A percentile compares a stretch with the other conserved stretches of the same genome.
These are phyloP conservation scores for Apiotrichum akiyoshidainum DNA, from an alignment of 1,284 basidiomycete species.

Conservation along the genomic window DNA sequence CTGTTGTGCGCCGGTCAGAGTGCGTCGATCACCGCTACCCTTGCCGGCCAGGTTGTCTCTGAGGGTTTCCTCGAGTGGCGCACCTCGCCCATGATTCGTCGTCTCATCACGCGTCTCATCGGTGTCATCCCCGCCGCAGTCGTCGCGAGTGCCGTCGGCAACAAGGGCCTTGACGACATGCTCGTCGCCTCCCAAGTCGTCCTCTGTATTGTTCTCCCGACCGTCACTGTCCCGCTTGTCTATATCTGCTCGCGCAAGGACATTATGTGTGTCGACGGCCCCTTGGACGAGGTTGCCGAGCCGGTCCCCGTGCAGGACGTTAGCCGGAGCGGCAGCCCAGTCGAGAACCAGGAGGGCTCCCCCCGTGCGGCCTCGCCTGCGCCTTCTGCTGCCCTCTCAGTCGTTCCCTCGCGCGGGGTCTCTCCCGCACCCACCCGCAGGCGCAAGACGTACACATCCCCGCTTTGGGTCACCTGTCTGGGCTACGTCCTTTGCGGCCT, in stretches of 20 bases:
- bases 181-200: conserved; percentile 86
- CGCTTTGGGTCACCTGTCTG: conserved; percentile 56
- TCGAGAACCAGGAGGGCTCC: too few species aligned
- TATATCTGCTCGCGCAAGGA: conserved; percentile 67
- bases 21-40: conserved; percentile 85
- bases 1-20: conserved; percentile 83
- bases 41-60: conserved; percentile 85
- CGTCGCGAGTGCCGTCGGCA: conserved; percentile 73
- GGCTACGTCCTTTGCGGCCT: conserved; percentile 62
- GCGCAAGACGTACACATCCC: conserved; percentile 57
- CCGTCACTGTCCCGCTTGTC: conserved; percentile 75
- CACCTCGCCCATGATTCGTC: conserved; percentile 73
- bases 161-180: conserved; percentile 70
- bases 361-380: not conserved
- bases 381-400: not conserved
- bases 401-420: not conserved
- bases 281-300: conserved; percentile 22
- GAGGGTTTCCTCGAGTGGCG: conserved; percentile 94
- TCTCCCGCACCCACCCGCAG: not conserved
- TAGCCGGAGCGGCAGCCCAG: conserved; percentile 7
- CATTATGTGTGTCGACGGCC: conserved; percentile 63
- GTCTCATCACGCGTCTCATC: conserved; percentile 77
- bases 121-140: conserved; percentile 81
- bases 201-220: conserved; percentile 82
- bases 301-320: not conserved